These are phyloP conservation scores for Chytriomyces sp. DNA, from an alignment of 192 early-diverging fungal species.

Conservation along the genomic window DNA sequence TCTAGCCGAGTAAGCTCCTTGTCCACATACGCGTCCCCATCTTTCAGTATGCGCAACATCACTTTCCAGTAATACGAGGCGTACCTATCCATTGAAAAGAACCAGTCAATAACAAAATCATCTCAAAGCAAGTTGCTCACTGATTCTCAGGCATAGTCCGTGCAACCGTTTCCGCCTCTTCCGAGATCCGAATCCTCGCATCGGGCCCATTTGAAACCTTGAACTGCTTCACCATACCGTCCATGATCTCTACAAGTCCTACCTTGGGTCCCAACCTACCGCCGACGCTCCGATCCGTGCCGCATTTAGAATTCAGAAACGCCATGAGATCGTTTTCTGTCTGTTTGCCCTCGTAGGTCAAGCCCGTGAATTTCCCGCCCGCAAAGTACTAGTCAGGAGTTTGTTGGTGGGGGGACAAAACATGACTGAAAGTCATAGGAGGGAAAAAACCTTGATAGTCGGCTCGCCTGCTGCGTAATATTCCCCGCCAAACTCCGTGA, in stretches of 20 bases:
- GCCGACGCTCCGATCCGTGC: constrained; percentile 71
- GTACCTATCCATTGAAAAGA: constrained; percentile 44
- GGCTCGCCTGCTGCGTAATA: constrained; percentile 82
- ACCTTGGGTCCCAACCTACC: constrained; percentile 71
- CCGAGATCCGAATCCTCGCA: constrained; percentile 50
- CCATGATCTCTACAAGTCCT: constrained; percentile 63
- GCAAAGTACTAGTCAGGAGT: constrained; percentile 81
- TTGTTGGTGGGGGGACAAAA: no score
- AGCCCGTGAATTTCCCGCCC: constrained; percentile 59
- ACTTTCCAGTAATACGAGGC: constrained; percentile 89
- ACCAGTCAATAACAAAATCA: no score
- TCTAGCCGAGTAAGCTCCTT: constrained; percentile 81
- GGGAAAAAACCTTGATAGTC: constrained; percentile 62
- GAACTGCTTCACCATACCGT: constrained; percentile 64
- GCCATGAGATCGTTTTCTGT: constrained; percentile 69
- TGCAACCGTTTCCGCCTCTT: constrained; percentile 39
- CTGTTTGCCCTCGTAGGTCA: constrained; percentile 74
- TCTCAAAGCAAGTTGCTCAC: constrained; percentile 22
- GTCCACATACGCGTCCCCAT: constrained; percentile 65
- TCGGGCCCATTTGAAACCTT: constrained; percentile 49
- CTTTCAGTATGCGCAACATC: constrained; percentile 79
- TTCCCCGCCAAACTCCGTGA: constrained; percentile 60
- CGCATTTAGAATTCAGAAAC: constrained; percentile 84
- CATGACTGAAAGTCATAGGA: neutral
- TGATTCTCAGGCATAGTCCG: constrained; percentile 49